Evolutionary conservation across 164 flowering plant species (phyloP).

Genomic region (Stephania yunnanensis): DNA sequence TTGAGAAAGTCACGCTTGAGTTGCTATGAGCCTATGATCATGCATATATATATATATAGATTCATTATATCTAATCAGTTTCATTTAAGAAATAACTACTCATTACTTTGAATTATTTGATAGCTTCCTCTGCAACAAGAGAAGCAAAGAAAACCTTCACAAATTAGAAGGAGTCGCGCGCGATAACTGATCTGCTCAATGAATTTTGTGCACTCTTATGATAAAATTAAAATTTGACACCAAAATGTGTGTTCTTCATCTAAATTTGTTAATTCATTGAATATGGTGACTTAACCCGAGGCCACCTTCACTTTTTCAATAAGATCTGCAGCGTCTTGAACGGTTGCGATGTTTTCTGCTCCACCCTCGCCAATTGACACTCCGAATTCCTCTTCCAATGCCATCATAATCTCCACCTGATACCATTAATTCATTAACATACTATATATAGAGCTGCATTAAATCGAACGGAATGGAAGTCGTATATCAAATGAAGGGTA

Average conservation of each 20-base stretch:
- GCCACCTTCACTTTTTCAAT: conserved; percentile 50
- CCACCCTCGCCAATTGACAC: conserved; percentile 56
- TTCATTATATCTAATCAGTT: neutral
- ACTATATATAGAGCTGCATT: too few relatives aligned
- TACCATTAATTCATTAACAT: too few relatives aligned
- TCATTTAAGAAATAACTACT: neutral
- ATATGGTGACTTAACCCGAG: conserved; percentile 9
- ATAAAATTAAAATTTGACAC: neutral
- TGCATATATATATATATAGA: too few relatives aligned
- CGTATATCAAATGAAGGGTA: neutral
- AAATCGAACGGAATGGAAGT: too few relatives aligned
- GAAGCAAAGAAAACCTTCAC: neutral
- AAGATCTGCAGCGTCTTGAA: conserved; percentile 69
- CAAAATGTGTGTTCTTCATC: neutral
- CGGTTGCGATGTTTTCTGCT: conserved; percentile 56
- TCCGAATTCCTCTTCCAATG: conserved; percentile 55
- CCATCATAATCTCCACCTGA: conserved; percentile 50
- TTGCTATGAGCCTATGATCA: too few relatives aligned
- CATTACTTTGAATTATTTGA: neutral
- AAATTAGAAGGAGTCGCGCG: neutral
- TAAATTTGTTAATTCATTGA: neutral
- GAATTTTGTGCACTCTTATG: neutral
- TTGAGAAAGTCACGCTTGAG: too few relatives aligned
- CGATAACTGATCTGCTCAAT: neutral
- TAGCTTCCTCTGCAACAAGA: neutral